Percentiles rank a stretch among this genome's conserved stretches.
phyloP scores from a whole-genome alignment of 441 rosid genomes.

The Gossypium trilobum region DNA sequence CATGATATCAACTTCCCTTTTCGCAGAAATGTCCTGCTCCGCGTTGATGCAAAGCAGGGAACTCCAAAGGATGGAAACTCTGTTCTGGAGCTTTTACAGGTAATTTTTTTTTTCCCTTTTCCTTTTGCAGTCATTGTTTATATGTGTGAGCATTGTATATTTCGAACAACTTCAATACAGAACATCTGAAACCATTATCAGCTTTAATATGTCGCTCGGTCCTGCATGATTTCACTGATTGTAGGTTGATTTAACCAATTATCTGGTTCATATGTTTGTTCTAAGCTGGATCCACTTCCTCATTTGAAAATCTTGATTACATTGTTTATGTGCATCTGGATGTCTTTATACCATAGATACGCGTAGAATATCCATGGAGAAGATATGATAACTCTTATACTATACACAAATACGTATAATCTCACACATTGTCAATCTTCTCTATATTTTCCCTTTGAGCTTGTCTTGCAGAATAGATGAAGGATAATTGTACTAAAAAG shows the following conservation, averaged over 20 bases:
- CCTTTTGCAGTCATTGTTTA: not conserved
- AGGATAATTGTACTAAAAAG: not conserved
- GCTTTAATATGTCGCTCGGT: not conserved
- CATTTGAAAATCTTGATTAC: not conserved
- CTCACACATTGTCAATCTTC: not conserved
- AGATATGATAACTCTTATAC: not conserved
- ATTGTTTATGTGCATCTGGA: not conserved
- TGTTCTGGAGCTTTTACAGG: constrained; percentile 83
- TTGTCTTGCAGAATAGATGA: not conserved
- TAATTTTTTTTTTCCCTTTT: constrained; percentile 18
- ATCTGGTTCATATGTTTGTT: not conserved
- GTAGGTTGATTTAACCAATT: not conserved
- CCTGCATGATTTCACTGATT: constrained; percentile 1
- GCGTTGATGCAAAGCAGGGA: constrained; percentile 92
- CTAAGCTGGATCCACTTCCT: constrained; percentile 4
- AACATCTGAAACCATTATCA: constrained; percentile 4
- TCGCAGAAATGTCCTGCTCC: constrained; percentile 83
- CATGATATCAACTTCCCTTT: constrained; percentile 16
- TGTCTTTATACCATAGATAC: not conserved
- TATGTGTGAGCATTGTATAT: not conserved
- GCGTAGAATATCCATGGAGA: not conserved
- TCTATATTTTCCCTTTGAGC: not conserved
- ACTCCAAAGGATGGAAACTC: constrained; percentile 80
- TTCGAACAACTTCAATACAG: not conserved
- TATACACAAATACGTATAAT: not conserved